A percentile compares a stretch with the other conserved stretches of the same genome.
Evolutionary conservation across 176 grass and related monocot species (phyloP).

Genomic region (Raddia distichophylla): DNA sequence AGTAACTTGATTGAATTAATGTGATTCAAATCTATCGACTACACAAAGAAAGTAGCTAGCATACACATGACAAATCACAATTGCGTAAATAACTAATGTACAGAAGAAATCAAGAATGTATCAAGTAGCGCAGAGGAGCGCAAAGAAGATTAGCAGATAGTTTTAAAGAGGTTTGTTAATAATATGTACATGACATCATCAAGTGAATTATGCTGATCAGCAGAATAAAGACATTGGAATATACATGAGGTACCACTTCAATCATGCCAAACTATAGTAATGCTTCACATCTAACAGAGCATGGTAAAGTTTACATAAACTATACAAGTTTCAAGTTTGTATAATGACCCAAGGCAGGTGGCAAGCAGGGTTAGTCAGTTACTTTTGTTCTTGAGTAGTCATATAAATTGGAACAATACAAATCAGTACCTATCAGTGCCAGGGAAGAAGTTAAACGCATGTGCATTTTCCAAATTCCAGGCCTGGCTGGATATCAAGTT

Average conservation of each 20-base stretch:
- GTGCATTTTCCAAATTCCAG: conserved; percentile 90
- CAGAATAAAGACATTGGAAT: neutral
- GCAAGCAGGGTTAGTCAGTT: neutral
- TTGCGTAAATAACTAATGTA: conserved; percentile 3
- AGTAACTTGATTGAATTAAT: conserved; percentile 41
- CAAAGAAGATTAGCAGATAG: neutral
- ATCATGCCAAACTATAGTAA: neutral
- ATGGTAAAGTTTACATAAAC: neutral
- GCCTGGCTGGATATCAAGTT: conserved; percentile 70
- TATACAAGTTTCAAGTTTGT: conserved; percentile 19
- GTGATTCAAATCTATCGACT: neutral
- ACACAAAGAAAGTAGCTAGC: neutral
- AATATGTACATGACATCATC: neutral
- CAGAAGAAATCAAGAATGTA: neutral
- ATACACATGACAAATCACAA: conserved; percentile 17
- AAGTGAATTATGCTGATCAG: neutral
- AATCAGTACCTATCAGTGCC: conserved; percentile 83
- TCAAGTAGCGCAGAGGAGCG: neutral
- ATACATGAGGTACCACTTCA: neutral
- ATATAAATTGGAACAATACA: conserved; percentile 3
- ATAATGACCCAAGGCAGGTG: conserved; percentile 8
- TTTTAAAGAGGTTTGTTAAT: conserved; percentile 10
- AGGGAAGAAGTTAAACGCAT: conserved; percentile 99
- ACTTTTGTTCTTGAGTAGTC: conserved; percentile 1
- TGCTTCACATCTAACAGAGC: neutral